A percentile compares a stretch with the other conserved stretches of the same genome.
Evolutionary conservation across 768 basidiomycete genomes (phyloP).

Genomic region (Russula griseocarnosa): DNA sequence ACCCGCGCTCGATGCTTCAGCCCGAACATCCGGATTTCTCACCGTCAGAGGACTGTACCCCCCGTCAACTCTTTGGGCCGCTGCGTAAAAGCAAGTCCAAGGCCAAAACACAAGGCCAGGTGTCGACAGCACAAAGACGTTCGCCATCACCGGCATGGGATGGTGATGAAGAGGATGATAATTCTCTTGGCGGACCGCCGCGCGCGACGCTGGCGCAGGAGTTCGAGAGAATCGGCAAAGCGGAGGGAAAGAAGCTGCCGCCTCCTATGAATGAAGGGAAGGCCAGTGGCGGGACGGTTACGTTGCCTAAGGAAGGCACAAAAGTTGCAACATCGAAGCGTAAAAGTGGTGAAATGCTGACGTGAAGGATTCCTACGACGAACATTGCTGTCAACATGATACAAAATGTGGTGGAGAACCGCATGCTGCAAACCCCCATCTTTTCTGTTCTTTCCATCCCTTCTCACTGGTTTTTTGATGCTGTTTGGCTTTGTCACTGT

Average conservation of each 20-base stretch:
- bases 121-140: conserved; percentile 2
- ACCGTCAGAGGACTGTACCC: conserved; percentile 27
- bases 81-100: background rate
- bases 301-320: background rate
- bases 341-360: conserved; percentile 1
- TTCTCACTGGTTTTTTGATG: conserved; percentile 11
- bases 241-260: conserved; percentile 9
- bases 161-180: conserved; percentile 16
- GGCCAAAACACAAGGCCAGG: background rate
- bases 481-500: conserved; percentile 17
- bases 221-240: conserved; percentile 22
- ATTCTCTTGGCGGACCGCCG: conserved; percentile 2
- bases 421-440: background rate
- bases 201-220: conserved; percentile 23
- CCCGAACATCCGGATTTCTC: conserved; percentile 28
- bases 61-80: conserved; percentile 25
- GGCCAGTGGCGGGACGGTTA: background rate
- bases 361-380: background rate
- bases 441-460: conserved; percentile 4
- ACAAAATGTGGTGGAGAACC: background rate
- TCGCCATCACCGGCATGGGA: conserved; percentile 19
- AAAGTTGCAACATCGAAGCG: background rate
- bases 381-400: background rate
- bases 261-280: conserved; percentile 10
- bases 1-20: conserved; percentile 23